phyloP scores from a whole-genome alignment of 2,329 filamentous ascomycete species.

The Ophiocordyceps camponoti-rufipedis region DNA sequence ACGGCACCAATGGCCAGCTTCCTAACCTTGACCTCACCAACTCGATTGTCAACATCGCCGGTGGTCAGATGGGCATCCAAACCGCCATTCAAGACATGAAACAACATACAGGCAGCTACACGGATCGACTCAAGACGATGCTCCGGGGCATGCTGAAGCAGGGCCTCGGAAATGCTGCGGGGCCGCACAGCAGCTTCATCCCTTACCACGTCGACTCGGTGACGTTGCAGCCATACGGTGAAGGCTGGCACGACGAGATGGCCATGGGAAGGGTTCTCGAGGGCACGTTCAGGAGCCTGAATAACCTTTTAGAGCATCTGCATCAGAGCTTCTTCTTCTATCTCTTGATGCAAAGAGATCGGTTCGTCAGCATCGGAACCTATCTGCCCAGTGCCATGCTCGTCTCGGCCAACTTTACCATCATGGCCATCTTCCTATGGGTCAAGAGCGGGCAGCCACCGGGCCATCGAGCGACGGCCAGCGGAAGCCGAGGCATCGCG shows the following conservation, averaged over 20 bases:
- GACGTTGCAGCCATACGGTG: slow-evolving; percentile 73
- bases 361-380: slow-evolving; percentile 95
- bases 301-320: slow-evolving; percentile 89
- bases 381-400: slow-evolving; percentile 97
- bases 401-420: slow-evolving; percentile 82
- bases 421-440: slow-evolving; percentile 92
- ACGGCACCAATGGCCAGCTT: slow-evolving; percentile 87
- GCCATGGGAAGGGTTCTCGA: slow-evolving; percentile 78
- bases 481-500: neutral
- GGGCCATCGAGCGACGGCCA: neutral
- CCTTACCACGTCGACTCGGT: slow-evolving; percentile 95
- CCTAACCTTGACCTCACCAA: slow-evolving; percentile 95
- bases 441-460: slow-evolving; percentile 53
- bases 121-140: slow-evolving; percentile 71
- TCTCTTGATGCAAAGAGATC: slow-evolving; percentile 72
- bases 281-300: slow-evolving; percentile 79
- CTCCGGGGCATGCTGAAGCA: slow-evolving; percentile 85
- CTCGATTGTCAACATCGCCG: slow-evolving; percentile 73
- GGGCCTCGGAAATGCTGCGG: slow-evolving; percentile 72
- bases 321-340: slow-evolving; percentile 99
- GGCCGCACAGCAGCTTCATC: slow-evolving; percentile 89
- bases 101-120: slow-evolving; percentile 63
- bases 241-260: slow-evolving; percentile 98
- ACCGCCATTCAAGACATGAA: slow-evolving; percentile 76
- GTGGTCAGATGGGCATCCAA: slow-evolving; percentile 79